A percentile compares a stretch with the other conserved stretches of the same genome.
These are phyloP conservation scores for Geotrichum histeridarum DNA, from an alignment of 1,139 yeast genomes.

Conservation along the genomic window DNA sequence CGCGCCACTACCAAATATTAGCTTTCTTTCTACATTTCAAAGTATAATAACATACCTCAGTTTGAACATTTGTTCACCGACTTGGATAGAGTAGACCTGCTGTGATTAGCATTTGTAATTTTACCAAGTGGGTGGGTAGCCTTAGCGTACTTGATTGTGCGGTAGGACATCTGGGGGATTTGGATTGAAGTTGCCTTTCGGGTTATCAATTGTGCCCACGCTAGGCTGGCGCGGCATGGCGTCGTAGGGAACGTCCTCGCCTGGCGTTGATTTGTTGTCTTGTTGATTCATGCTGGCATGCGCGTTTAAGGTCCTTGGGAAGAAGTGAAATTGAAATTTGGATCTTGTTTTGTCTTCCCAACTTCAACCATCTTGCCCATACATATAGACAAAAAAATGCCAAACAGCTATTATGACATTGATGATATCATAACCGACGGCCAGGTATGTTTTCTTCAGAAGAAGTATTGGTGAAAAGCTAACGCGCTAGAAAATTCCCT, in stretches of 20 bases:
- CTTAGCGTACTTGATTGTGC: slow-evolving; percentile 42
- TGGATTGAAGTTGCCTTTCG: slow-evolving; percentile 40
- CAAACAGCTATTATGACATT: slow-evolving; percentile 61
- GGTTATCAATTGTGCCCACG: slow-evolving; percentile 21
- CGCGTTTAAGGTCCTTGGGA: no score
- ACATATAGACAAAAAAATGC: slow-evolving; percentile 4
- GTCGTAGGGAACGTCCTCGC: neutral
- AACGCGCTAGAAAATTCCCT: slow-evolving; percentile 55
- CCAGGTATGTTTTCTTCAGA: slow-evolving; percentile 37
- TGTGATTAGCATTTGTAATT: neutral
- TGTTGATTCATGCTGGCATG: no score
- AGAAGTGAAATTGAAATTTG: neutral
- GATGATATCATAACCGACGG: slow-evolving; percentile 83
- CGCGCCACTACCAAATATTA: slow-evolving; percentile 78
- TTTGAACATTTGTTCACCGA: slow-evolving; percentile 50
- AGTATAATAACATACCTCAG: slow-evolving; percentile 74
- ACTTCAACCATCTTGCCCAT: neutral
- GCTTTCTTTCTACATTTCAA: slow-evolving; percentile 25
- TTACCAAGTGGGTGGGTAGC: neutral
- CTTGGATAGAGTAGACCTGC: slow-evolving; percentile 63
- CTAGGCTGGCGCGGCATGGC: slow-evolving; percentile 10
- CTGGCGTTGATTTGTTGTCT: no score
- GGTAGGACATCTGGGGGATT: slow-evolving; percentile 57
- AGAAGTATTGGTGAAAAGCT: neutral
- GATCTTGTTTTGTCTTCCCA: neutral